phyloP scores from a whole-genome alignment of 257 asterid genomes.

The Nyctanthes arbortristis region DNA sequence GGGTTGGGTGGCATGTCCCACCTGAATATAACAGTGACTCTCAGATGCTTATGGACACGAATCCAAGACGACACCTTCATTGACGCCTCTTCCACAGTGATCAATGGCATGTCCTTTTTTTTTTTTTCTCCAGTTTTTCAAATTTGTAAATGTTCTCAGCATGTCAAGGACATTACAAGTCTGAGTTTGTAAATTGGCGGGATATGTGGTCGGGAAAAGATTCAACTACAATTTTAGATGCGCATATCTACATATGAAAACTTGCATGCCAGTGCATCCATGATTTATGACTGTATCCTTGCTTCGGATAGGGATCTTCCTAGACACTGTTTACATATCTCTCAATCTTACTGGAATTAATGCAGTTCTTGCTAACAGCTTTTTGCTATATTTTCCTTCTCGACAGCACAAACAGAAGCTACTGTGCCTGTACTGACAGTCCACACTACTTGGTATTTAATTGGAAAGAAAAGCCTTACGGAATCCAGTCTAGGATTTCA shows the following conservation, averaged over 20 bases:
- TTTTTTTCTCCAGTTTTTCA: no score
- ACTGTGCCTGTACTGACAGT: background rate
- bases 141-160: no score
- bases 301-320: background rate
- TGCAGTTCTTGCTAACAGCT: constrained; percentile 9
- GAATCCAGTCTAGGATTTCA: background rate
- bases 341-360: background rate
- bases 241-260: no score
- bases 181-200: background rate
- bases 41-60: background rate
- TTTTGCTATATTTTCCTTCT: background rate
- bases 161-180: background rate
- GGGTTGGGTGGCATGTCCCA: background rate
- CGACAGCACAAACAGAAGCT: constrained; percentile 13
- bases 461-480: constrained; percentile 4
- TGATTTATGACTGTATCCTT: background rate
- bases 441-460: constrained; percentile 20
- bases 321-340: background rate
- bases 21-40: background rate
- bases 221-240: background rate
- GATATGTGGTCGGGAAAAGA: background rate
- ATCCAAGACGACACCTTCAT: background rate
- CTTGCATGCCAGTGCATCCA: background rate
- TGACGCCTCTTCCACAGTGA: no score
- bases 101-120: background rate